Conservation (phyloP, 1,139 yeast species). For the Kodamaea suecica region DNA sequence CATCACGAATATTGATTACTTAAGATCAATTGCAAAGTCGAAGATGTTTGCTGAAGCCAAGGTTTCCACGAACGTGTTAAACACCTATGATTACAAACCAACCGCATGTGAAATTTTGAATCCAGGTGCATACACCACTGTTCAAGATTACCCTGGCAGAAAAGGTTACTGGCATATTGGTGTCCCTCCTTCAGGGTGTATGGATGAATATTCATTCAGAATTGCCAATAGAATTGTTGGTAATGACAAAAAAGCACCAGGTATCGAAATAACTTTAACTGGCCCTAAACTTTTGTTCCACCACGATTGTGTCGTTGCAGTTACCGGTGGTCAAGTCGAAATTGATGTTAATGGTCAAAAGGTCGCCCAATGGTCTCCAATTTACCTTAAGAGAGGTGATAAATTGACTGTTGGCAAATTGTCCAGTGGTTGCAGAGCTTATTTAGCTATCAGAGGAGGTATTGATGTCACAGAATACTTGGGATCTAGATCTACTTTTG, state of each 20-base stretch:
- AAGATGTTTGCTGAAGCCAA: slow-evolving; percentile 78
- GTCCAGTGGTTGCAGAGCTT: slow-evolving; percentile 79
- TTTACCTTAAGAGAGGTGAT: slow-evolving; percentile 69
- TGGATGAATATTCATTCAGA: slow-evolving; percentile 90
- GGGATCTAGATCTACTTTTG: slow-evolving; percentile 96
- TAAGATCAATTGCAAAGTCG: slow-evolving; percentile 80
- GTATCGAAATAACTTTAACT: slow-evolving; percentile 79
- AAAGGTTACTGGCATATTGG: slow-evolving; percentile 84
- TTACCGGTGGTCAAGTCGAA: slow-evolving; percentile 79
- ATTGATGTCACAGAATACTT: slow-evolving; percentile 90
- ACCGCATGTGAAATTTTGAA: slow-evolving; percentile 76
- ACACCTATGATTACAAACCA: slow-evolving; percentile 75
- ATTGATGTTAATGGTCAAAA: slow-evolving; percentile 61
- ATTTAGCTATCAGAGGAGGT: slow-evolving; percentile 88
- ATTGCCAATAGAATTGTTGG: slow-evolving; percentile 89
- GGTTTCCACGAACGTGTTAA: slow-evolving; percentile 84
- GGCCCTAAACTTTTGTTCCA: slow-evolving; percentile 90
- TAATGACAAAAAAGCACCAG: slow-evolving; percentile 76
- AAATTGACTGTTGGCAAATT: slow-evolving; percentile 78
- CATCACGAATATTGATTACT: slow-evolving; percentile 83
- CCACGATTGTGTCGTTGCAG: slow-evolving; percentile 68
- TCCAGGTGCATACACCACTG: slow-evolving; percentile 94
- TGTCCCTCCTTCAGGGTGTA: slow-evolving; percentile 98
- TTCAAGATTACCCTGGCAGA: slow-evolving; percentile 96
- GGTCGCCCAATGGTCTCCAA: slow-evolving; percentile 65